Evolutionary conservation across 179 eudicot genomes (phyloP), one percentile per base, ranked within the genome.

Genomic region (Silene vulgaris): DNA sequence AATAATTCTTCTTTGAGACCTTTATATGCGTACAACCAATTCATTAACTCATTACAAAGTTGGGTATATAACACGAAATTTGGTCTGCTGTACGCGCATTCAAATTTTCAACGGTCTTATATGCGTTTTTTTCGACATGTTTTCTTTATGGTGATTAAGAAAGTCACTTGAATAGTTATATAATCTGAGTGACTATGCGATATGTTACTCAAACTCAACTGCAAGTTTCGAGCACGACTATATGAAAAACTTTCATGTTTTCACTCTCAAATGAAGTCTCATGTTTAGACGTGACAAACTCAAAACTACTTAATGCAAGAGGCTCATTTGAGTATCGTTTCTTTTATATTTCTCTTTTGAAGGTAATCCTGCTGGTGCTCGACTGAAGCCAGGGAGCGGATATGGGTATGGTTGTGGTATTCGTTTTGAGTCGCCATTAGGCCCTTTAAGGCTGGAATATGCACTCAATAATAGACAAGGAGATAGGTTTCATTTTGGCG

Each of bases 341-440:
- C 11, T 69, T n/a, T 14, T 52, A 2, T 50, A 50, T 2, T 16
- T 45, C 29, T 43, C 5, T 35, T 80, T 30, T 32, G 17, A 71
- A 94, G 99, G 99, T 48, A 90, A 95, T 75, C 99, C 99, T 59
- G 99, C 99, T 52, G 97, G 97, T 69, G 91, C 99, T 69, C 86
- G 99, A 79, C 80, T 74, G 76, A 95, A 92, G 81, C 93, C 93
- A 8, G 99, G 99, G 78, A 88, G 89, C 72, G 99, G 99, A 59
- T 90, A 95, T 40, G 99, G 99, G 13, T 92, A 90, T 73, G 99
- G 99, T 29, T 70, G 88, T 74, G 99, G 99, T 9, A 60, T 95
- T 52, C 93, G 99, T 1, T 92, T 95, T 35, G 97, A 90, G 76
- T 95, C 99, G 45, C 99, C 99, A 9, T 80, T 95, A 74, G 99